These are phyloP conservation scores for Aspergillus felis DNA, from an alignment of 2,329 filamentous ascomycete genomes.

Conservation along the genomic window DNA sequence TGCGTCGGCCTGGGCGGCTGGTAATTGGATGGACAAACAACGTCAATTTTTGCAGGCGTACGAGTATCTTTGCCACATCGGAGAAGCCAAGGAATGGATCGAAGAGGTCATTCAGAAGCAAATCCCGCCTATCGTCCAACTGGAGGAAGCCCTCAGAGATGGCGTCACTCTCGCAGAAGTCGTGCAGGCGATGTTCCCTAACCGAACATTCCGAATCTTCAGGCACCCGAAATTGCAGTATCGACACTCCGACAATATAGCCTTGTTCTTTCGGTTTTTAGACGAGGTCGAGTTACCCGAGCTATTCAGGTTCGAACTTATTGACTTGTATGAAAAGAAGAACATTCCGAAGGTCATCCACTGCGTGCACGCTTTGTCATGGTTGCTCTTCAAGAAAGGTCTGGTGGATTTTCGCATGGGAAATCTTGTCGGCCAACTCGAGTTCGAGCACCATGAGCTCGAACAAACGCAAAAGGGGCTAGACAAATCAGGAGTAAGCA, in stretches of 20 bases:
- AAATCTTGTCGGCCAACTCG: conserved; percentile 90
- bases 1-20: conserved; percentile 69
- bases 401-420: conserved; percentile 95
- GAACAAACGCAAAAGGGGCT: conserved; percentile 96
- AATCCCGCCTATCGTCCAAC: conserved; percentile 86
- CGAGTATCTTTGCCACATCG: conserved; percentile 97
- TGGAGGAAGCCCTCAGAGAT: conserved; percentile 88
- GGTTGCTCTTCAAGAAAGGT: conserved; percentile 92
- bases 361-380: conserved; percentile 94
- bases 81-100: conserved; percentile 99
- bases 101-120: conserved; percentile 81
- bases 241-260: conserved; percentile 96
- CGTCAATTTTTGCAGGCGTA: conserved; percentile 94
- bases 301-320: conserved; percentile 92
- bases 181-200: conserved; percentile 80
- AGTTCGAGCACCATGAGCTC: conserved; percentile 96
- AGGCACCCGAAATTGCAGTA: conserved; percentile 80
- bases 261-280: conserved; percentile 89
- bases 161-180: conserved; percentile 93
- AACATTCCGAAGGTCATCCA: conserved; percentile 99
- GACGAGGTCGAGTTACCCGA: conserved; percentile 90
- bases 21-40: conserved; percentile 99
- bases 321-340: conserved; percentile 98
- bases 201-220: conserved; percentile 76
- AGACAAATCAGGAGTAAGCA: conserved; percentile 88